Evolutionary conservation across 306 rosid species (phyloP).

Genomic region (Lathyrus oleraceus): DNA sequence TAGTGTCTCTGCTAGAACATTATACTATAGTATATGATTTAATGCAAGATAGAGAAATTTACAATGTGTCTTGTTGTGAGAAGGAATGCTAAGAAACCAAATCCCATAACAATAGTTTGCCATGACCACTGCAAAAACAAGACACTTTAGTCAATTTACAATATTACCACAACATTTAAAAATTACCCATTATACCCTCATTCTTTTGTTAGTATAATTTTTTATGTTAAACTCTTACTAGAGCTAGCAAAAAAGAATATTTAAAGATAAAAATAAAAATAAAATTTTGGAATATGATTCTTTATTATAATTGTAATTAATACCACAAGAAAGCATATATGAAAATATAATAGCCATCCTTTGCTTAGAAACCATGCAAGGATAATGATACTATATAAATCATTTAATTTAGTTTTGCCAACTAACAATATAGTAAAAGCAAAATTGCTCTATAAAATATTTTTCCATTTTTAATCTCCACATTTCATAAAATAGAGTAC

Average conservation of each 20-base stretch:
- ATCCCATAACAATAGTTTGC: conserved; percentile 80
- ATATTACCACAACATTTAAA: not conserved
- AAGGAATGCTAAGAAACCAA: conserved; percentile 63
- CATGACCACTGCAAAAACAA: conserved; percentile 86
- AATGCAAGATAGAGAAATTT: conserved; percentile 40
- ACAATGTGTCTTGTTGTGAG: conserved; percentile 78
- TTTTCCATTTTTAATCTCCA: too few species aligned
- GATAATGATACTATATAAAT: conserved; percentile 7
- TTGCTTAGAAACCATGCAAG: conserved; percentile 29
- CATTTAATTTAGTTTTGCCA: not conserved
- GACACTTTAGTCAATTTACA: conserved; percentile 29
- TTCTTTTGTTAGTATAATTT: too few species aligned
- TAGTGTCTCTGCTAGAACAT: too few species aligned
- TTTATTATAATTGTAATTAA: not conserved
- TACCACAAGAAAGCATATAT: conserved; percentile 14
- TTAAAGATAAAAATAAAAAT: not conserved
- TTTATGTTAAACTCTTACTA: too few species aligned
- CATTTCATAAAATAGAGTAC: too few species aligned
- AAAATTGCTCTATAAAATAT: too few species aligned
- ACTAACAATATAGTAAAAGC: not conserved
- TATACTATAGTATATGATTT: not conserved
- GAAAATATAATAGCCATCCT: conserved; percentile 30
- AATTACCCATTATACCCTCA: not conserved
- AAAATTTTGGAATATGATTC: conserved; percentile 37
- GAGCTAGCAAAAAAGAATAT: not conserved